These are phyloP conservation scores for Leishmania tropica DNA, from an alignment of 208 protist genomes.

Conservation along the genomic window DNA sequence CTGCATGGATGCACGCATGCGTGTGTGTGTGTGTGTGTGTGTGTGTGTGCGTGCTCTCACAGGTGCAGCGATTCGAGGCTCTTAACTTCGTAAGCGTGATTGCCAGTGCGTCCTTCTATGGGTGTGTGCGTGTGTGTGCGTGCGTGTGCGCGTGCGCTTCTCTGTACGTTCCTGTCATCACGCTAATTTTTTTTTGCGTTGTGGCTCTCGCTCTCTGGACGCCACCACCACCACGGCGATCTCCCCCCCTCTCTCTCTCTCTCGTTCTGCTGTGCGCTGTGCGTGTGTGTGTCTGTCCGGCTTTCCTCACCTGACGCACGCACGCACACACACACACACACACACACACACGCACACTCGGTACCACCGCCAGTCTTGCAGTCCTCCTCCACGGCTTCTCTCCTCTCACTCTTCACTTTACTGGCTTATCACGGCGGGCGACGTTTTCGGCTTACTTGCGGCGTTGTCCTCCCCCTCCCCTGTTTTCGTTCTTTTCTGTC, in stretches of 20 bases:
- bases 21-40: not conserved
- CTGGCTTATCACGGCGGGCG: too few species aligned
- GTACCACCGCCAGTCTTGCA: not conserved
- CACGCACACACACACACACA: not conserved
- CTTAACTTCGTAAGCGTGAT: not conserved
- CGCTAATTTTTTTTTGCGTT: constrained; percentile 4
- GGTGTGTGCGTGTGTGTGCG: not conserved
- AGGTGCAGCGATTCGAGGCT: not conserved
- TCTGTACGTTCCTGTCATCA: constrained; percentile 9
- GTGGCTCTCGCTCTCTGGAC: not conserved
- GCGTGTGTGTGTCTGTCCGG: not conserved
- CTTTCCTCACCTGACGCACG: not conserved
- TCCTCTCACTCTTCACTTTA: too few species aligned
- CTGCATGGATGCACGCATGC: not conserved
- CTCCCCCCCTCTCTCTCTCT: too few species aligned
- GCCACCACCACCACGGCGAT: too few species aligned
- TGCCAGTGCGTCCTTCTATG: not conserved
- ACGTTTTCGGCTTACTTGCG: too few species aligned
- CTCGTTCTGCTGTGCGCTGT: too few species aligned
- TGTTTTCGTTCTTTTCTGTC: too few species aligned
- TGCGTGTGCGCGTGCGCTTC: not conserved
- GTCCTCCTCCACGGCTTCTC: not conserved
- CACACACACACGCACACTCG: not conserved
- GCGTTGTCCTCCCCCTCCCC: too few species aligned
- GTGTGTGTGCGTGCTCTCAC: not conserved